Evolutionary conservation across 495 filamentous ascomycete species (phyloP).

Genomic region (Xylaria cubensis): DNA sequence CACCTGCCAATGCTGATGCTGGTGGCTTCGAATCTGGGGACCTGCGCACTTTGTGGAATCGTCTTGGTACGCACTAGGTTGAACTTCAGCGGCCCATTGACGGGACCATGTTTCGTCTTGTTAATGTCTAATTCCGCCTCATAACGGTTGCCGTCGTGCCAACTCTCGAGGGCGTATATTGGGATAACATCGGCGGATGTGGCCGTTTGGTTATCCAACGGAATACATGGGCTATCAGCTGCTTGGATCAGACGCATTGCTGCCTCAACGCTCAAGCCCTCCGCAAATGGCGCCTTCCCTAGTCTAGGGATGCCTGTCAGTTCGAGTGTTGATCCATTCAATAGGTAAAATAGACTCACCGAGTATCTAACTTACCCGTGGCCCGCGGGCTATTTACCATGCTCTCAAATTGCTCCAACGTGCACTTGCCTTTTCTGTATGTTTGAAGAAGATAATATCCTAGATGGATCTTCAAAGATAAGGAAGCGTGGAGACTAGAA

Average conservation of each 20-base stretch:
- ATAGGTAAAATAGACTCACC: slow-evolving; percentile 37
- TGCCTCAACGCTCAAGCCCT: slow-evolving; percentile 13
- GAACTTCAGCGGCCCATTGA: slow-evolving; percentile 19
- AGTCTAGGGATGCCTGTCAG: slow-evolving; percentile 30
- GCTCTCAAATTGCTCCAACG: slow-evolving; percentile 56
- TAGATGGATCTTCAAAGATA: slow-evolving; percentile 64
- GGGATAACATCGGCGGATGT: slow-evolving; percentile 31
- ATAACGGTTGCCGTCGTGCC: slow-evolving; percentile 28
- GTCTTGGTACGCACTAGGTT: slow-evolving; percentile 21
- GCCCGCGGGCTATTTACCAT: slow-evolving; percentile 50
- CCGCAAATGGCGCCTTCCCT: slow-evolving; percentile 31
- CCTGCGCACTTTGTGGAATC: slow-evolving; percentile 29
- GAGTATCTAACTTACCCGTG: slow-evolving; percentile 41
- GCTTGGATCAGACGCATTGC: slow-evolving; percentile 38
- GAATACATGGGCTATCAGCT: slow-evolving; percentile 30
- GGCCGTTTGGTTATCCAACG: slow-evolving; percentile 35
- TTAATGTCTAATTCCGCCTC: slow-evolving; percentile 26
- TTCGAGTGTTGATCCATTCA: not conserved
- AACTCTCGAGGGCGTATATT: slow-evolving; percentile 32
- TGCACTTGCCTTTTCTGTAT: slow-evolving; percentile 52
- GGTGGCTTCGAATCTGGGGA: slow-evolving; percentile 41
- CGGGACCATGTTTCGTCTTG: not conserved
- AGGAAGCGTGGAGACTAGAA: slow-evolving; percentile 37
- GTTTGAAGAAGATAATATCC: slow-evolving; percentile 58
- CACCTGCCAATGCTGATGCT: slow-evolving; percentile 52